Evolutionary conservation across 2,329 filamentous ascomycete genomes (phyloP), one percentile per base, ranked within the genome.

Genomic region (Aspergillus floridensis): DNA sequence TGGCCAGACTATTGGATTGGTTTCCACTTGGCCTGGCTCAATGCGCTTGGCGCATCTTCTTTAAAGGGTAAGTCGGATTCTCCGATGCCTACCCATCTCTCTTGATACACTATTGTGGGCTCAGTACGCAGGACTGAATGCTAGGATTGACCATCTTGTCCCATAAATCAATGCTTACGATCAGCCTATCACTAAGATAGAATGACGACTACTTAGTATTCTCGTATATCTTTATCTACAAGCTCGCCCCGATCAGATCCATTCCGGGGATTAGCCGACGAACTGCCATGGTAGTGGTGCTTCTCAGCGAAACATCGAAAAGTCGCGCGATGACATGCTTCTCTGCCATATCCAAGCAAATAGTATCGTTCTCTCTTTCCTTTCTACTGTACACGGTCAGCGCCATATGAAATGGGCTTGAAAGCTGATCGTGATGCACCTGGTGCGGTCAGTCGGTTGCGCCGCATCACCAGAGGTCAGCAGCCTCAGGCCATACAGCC

Each of bases 1-100:
- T 48, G 53, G 41, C 41, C 41, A 35, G 53, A 55, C 53, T 55
- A 55, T 55, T 55, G 53, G 35, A 26, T 21, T n/a, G 53, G 53
- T 55, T 55, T 48, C 53, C 53, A 55, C 53, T 38, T 21, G 29
- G 14, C 22, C 41, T 32, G 53, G 41, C 44, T 48, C 21, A 44
- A n/a, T 55, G 53, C 29, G 41, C 53, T 55, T 55, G 31, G 53
- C 53, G 44, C 19, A 12, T 19, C 26, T 46, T 48, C 53, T 46
- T 55, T 38, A 55, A 22, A 47, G 24, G 44, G 5, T 10, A 21
- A 31, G 38, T 31, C 5, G 41, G 21, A 26, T 53, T 55, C 12
- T 24, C 24, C n/a, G 41, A 54, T 11, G 38, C 38, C 14, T n/a
- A 19, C 16, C n/a, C n/a, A 44, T 19, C 38, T 44, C 38, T 19